These are phyloP conservation scores for Kodamaea kaohsiungensis DNA, from an alignment of 805 yeast genomes.

Conservation along the genomic window DNA sequence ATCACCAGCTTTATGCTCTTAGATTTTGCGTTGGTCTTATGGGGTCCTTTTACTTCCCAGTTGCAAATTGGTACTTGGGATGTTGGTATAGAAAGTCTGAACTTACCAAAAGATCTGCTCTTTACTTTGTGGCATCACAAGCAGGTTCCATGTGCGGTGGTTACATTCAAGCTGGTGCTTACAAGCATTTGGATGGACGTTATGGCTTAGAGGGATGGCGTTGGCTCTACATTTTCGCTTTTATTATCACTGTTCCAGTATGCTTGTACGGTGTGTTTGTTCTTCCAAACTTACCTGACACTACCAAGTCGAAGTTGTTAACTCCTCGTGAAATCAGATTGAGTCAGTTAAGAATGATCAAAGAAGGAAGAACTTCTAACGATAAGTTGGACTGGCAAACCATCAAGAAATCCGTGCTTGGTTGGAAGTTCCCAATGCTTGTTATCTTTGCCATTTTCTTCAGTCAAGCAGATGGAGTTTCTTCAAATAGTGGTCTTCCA, in stretches of 20 bases:
- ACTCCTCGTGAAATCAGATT: conserved; percentile 9
- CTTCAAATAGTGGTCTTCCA: conserved; percentile 26
- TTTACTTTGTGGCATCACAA: conserved; percentile 10
- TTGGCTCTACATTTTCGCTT: conserved; percentile 20
- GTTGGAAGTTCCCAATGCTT: conserved; percentile 17
- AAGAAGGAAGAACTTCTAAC: conserved; percentile 15
- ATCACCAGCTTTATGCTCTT: conserved; percentile 21
- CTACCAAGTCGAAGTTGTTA: conserved; percentile 7
- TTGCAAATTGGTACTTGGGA: conserved; percentile 33
- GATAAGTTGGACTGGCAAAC: conserved; percentile 15
- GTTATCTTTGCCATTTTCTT: conserved; percentile 32
- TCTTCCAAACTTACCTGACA: conserved; percentile 11
- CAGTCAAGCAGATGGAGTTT: conserved; percentile 32
- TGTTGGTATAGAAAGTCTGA: conserved; percentile 48
- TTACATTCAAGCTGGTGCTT: conserved; percentile 16
- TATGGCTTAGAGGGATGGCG: conserved; percentile 20
- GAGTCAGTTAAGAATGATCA: conserved; percentile 22
- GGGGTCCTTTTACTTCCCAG: conserved; percentile 15
- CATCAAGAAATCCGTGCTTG: conserved; percentile 40
- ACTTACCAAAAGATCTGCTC: conserved; percentile 12
- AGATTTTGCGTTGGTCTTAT: conserved; percentile 23
- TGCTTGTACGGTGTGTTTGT: conserved; percentile 11
- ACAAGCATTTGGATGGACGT: conserved; percentile 15
- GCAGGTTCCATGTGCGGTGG: conserved; percentile 11
- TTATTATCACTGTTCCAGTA: conserved; percentile 18